Evolutionary conservation across 305 asterid species (phyloP).

Genomic region (Solanum chacoense): DNA sequence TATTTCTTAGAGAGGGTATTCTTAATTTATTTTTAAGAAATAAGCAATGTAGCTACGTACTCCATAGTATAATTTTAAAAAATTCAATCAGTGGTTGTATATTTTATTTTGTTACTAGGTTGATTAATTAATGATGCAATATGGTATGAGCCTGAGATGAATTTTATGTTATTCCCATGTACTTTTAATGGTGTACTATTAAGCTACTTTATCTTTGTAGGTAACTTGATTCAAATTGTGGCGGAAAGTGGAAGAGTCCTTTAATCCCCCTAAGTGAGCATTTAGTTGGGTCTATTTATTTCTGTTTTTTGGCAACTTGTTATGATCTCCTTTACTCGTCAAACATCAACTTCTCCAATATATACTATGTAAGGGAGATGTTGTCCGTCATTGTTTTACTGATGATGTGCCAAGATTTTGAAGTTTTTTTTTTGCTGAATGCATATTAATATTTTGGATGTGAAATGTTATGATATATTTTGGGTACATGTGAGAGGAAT

Average conservation of each 20-base stretch:
- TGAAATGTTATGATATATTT: too few species aligned
- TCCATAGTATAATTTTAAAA: background rate
- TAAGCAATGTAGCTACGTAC: background rate
- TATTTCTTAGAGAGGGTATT: background rate
- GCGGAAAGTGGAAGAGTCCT: slow-evolving; percentile 93
- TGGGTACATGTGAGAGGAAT: too few species aligned
- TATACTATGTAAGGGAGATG: background rate
- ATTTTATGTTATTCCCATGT: background rate
- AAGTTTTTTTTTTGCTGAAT: too few species aligned
- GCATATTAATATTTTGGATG: too few species aligned
- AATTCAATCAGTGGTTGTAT: background rate
- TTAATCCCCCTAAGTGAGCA: slow-evolving; percentile 90
- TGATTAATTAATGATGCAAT: too few species aligned
- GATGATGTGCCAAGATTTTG: background rate
- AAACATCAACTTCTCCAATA: background rate
- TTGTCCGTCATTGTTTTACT: background rate
- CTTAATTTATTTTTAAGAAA: background rate
- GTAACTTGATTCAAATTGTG: slow-evolving; percentile 89
- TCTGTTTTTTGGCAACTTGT: background rate
- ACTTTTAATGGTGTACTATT: background rate
- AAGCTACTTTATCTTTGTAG: slow-evolving; percentile 19
- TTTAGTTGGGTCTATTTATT: background rate
- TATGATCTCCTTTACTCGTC: background rate
- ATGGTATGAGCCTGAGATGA: background rate
- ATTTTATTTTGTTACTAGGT: too few species aligned